Percentiles rank a stretch among this genome's conserved stretches.
These are phyloP conservation scores for Amaranthus tricolor DNA, from an alignment of 179 eudicot species.

Conservation along the genomic window DNA sequence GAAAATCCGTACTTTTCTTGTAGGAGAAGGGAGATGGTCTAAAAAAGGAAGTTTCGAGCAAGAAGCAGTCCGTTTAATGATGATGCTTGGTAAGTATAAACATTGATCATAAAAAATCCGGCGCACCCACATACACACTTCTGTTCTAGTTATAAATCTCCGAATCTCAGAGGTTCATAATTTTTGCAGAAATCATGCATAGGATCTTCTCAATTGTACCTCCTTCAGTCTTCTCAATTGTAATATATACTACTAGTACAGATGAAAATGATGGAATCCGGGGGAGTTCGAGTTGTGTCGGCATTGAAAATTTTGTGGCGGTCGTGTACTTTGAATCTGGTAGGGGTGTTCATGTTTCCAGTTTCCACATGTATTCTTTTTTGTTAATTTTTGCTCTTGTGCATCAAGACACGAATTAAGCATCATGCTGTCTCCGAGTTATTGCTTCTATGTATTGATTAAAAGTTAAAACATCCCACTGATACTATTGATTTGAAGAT, in stretches of 20 bases:
- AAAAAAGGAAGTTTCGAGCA: slow-evolving; percentile 41
- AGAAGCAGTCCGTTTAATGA: slow-evolving; percentile 48
- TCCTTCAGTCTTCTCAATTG: slow-evolving; percentile 16
- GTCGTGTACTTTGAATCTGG: neutral
- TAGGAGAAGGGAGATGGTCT: slow-evolving; percentile 56
- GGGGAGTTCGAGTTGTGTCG: slow-evolving; percentile 1
- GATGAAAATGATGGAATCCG: slow-evolving; percentile 18
- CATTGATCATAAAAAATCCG: neutral
- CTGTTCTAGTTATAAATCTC: neutral
- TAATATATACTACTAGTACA: slow-evolving; percentile 26
- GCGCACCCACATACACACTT: neutral
- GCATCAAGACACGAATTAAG: neutral
- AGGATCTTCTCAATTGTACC: no score
- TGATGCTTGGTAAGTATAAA: slow-evolving; percentile 28
- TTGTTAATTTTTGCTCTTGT: slow-evolving; percentile 3
- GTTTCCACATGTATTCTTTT: slow-evolving; percentile 9
- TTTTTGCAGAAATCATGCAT: slow-evolving; percentile 15
- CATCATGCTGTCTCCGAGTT: neutral
- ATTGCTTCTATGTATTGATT: neutral
- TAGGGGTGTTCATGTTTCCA: neutral
- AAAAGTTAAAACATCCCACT: no score
- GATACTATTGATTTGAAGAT: neutral
- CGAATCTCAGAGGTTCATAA: neutral
- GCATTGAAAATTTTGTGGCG: neutral
- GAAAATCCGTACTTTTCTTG: slow-evolving; percentile 7